Base-by-base conservation (phyloP, 345 rosid genomes). In the Stellera chamaejasme region DNA sequence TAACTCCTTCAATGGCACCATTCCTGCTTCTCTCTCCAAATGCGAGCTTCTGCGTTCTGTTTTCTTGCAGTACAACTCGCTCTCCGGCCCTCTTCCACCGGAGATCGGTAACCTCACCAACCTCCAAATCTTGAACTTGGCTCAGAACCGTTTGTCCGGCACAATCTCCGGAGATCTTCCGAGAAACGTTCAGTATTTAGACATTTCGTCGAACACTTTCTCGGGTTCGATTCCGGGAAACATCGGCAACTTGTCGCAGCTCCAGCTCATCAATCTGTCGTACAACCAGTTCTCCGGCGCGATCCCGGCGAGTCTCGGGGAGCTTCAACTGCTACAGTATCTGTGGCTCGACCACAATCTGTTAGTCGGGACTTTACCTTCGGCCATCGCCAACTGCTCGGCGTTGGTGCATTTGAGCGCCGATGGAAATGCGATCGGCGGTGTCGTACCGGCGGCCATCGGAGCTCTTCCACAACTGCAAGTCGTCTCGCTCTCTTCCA, bases 51-150 rank as follows among this genome's bases (percentile, higher is more conserved):
- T 93, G 3, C 82, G 82, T 44, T 59, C 91, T 47, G 71, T 89
- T 25, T 93, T 79, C 69, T 75, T 93, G 46, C 94, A 93, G 77
- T 78, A 84, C 65, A 93, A 93, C 85, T 84, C 89, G 13, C 74
- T 89, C 75, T 75, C 91, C 74, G 99, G 97, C n/a, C 61, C 56
- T 15, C 72, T 93, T 6, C 96, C 99, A 1, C 53, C 52, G 45
- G 82, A 61, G 50, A 54, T 93, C 64, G 63, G 59, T 45, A 88
- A 86, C 55, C 83, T 88, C 47, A 77, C 89, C 0, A 27, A 69
- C 7, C 87, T 93, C 42, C 77, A 75, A 42, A 71, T 79, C 14
- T 66, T 93, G 26, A 83, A 80, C 48, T 76, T 86, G 11, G 82
- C 99, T 10, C 75, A 80, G 25, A 93, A 93, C 74, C 66, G 64